Evolutionary conservation across 2,329 filamentous ascomycete genomes (phyloP).

Genomic region (Septoria petroselini): DNA sequence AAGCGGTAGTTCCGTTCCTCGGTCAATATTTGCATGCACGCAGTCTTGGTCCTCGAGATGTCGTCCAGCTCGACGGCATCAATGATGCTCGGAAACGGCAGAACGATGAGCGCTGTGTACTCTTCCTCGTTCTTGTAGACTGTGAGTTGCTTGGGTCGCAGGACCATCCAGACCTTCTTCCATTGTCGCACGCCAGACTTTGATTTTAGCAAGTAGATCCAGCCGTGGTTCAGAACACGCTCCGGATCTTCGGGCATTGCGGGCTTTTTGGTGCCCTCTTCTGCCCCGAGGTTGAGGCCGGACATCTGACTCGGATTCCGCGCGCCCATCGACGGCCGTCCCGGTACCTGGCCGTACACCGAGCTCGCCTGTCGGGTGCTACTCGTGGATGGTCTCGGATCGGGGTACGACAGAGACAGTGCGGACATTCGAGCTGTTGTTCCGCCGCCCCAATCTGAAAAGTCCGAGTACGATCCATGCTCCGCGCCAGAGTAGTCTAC

Average conservation of each 20-base stretch:
- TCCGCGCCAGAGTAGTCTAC: constrained; percentile 61
- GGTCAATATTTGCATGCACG: constrained; percentile 89
- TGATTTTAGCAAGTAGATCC: constrained; percentile 78
- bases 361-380: constrained; percentile 36
- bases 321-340: constrained; percentile 28
- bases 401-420: constrained; percentile 33
- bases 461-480: constrained; percentile 78
- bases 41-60: constrained; percentile 75
- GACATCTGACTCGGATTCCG: constrained; percentile 64
- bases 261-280: constrained; percentile 16
- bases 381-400: constrained; percentile 36
- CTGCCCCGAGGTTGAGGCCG: constrained; percentile 47
- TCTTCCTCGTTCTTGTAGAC: constrained; percentile 92
- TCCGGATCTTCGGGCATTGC: constrained; percentile 59
- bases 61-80: constrained; percentile 92
- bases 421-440: constrained; percentile 36
- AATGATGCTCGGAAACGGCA: constrained; percentile 74
- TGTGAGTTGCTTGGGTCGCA: constrained; percentile 78
- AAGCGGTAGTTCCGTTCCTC: constrained; percentile 68
- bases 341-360: constrained; percentile 36
- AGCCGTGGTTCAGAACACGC: constrained; percentile 90
- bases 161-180: constrained; percentile 91
- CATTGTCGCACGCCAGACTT: constrained; percentile 84
- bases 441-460: constrained; percentile 54
- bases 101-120: constrained; percentile 79